Evolutionary conservation across 2,329 filamentous ascomycete genomes (phyloP).

Genomic region (Aspergillus novoparasiticus): DNA sequence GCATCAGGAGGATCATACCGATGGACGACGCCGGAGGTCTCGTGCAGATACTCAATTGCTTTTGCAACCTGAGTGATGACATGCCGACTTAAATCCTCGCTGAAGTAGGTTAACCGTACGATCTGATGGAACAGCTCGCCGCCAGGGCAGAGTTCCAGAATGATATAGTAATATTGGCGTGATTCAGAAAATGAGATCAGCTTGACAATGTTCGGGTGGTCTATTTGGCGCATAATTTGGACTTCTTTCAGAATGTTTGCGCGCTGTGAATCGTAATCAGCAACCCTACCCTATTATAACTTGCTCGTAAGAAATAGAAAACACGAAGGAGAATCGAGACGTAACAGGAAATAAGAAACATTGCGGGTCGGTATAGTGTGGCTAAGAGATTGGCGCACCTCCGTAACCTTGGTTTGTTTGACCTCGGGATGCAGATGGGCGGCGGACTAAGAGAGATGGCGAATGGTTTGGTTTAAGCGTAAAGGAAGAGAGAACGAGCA

Average conservation of each 20-base stretch:
- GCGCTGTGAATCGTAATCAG: conserved; percentile 61
- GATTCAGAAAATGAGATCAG: conserved; percentile 94
- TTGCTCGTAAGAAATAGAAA: conserved; percentile 13
- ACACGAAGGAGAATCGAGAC: conserved; percentile 27
- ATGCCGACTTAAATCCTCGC: conserved; percentile 90
- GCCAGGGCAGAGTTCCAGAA: conserved; percentile 90
- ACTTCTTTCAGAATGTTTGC: conserved; percentile 98
- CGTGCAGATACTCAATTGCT: conserved; percentile 89
- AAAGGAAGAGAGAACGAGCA: conserved; percentile 6
- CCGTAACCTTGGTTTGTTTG: conserved; percentile 92
- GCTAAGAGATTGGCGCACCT: conserved; percentile 69
- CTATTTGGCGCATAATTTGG: conserved; percentile 95
- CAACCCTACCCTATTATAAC: conserved; percentile 2
- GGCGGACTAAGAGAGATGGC: conserved; percentile 68
- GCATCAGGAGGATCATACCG: conserved; percentile 63
- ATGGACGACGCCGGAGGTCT: conserved; percentile 93
- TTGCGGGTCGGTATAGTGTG: not conserved
- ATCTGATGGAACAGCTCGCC: conserved; percentile 99
- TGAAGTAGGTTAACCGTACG: conserved; percentile 96
- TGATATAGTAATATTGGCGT: conserved; percentile 94
- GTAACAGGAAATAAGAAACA: not conserved
- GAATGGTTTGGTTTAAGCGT: conserved; percentile 31
- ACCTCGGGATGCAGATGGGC: conserved; percentile 95
- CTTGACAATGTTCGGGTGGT: conserved; percentile 94
- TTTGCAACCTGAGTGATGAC: conserved; percentile 96